phyloP scores from a whole-genome alignment of 441 rosid genomes.

The Capsella rubella region DNA sequence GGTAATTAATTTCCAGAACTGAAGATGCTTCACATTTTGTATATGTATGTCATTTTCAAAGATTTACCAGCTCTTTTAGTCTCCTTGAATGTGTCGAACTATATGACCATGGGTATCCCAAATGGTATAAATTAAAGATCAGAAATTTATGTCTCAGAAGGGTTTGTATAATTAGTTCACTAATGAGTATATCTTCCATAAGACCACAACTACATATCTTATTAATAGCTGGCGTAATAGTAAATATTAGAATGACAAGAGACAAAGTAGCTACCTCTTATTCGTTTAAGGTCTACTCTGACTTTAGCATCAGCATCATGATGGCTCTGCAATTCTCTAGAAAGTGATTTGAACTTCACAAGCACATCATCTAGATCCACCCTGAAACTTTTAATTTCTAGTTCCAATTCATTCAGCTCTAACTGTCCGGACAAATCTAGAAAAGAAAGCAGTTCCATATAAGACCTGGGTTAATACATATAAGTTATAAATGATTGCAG shows the following conservation, averaged over 20 bases:
- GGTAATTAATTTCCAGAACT: neutral
- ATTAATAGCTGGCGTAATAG: constrained; percentile 11
- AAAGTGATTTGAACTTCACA: constrained; percentile 69
- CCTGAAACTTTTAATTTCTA: constrained; percentile 74
- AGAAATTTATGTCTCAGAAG: constrained; percentile 1
- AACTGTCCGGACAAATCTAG: constrained; percentile 63
- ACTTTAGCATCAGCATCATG: constrained; percentile 72
- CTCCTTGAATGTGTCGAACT: neutral
- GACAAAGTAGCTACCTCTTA: constrained; percentile 67
- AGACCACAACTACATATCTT: constrained; percentile 4
- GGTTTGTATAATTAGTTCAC: constrained; percentile 16
- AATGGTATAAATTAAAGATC: neutral
- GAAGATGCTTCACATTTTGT: neutral
- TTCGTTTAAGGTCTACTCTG: constrained; percentile 68
- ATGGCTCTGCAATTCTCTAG: constrained; percentile 65
- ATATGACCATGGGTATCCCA: constrained; percentile 10
- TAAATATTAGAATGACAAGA: constrained; percentile 22
- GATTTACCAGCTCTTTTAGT: constrained; percentile 5
- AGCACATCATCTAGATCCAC: constrained; percentile 67
- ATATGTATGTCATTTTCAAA: constrained; percentile 22
- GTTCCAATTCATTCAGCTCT: constrained; percentile 56
- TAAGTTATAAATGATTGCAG: constrained; percentile 11
- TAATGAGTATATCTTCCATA: neutral
- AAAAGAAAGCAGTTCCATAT: constrained; percentile 42
- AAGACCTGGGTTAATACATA: constrained; percentile 31